Percentiles rank a stretch among this genome's conserved stretches.
phyloP scores from a whole-genome alignment of 371 early-diverging fungal genomes.

The Parasitella parasitica region DNA sequence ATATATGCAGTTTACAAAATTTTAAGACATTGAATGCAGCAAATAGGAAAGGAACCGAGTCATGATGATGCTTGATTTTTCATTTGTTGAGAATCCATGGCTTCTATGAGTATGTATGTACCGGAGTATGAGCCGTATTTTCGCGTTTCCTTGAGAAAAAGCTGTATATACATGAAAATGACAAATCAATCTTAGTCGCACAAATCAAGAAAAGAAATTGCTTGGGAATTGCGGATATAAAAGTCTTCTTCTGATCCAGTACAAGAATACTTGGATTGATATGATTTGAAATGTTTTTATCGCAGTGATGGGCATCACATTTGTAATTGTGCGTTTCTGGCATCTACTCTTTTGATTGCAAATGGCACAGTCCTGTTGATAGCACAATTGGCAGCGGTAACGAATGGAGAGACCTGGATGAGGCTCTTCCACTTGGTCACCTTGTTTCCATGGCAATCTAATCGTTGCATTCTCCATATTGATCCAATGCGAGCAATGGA shows the following conservation, averaged over 20 bases:
- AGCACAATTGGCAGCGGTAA: not conserved
- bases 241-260: conserved; percentile 11
- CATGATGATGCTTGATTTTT: conserved; percentile 5
- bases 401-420: not conserved
- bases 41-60: conserved; percentile 12
- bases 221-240: not conserved
- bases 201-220: not conserved
- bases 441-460: conserved; percentile 7
- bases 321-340: not conserved
- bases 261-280: conserved; percentile 1
- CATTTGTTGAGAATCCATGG: not conserved
- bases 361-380: not conserved
- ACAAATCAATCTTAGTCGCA: conserved; percentile 1
- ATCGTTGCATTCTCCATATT: conserved; percentile 1
- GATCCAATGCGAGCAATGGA: conserved; percentile 10
- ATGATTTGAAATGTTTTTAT: not conserved
- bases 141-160: not conserved
- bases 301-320: not conserved
- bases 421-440: conserved; percentile 4
- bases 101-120: not conserved
- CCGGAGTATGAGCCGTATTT: not conserved
- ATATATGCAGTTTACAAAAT: not conserved
- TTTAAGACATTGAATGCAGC: conserved; percentile 1
- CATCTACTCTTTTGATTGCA: not conserved
- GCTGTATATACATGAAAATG: not conserved